Percentiles rank a stretch among this genome's conserved stretches.
These are phyloP conservation scores for Euphorbia celastroides DNA, from an alignment of 441 rosid genomes.

Conservation along the genomic window DNA sequence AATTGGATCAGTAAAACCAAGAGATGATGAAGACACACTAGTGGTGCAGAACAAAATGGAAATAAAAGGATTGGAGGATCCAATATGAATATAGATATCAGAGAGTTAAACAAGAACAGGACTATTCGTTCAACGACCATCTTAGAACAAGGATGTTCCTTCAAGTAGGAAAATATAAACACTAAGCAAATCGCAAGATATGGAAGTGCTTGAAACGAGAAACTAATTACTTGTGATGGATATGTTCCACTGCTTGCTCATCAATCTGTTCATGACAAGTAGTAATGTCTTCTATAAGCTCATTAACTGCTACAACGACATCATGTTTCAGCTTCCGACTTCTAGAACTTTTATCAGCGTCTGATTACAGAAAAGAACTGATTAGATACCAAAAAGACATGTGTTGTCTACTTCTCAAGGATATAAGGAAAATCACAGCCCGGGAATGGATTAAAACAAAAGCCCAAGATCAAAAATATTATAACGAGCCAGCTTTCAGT, in stretches of 20 bases:
- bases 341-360: slow-evolving; percentile 86
- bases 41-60: neutral
- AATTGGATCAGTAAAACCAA: slow-evolving; percentile 16
- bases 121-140: neutral
- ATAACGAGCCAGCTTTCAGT: slow-evolving; percentile 5
- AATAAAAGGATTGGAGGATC: neutral
- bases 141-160: neutral
- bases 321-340: slow-evolving; percentile 91
- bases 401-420: neutral
- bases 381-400: slow-evolving; percentile 12
- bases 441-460: neutral
- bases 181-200: neutral
- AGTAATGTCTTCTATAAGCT: slow-evolving; percentile 77
- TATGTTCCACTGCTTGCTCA: slow-evolving; percentile 99
- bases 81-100: neutral
- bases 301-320: slow-evolving; percentile 94
- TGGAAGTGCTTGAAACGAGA: slow-evolving; percentile 7
- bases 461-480: neutral
- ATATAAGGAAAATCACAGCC: neutral
- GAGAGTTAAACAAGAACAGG: slow-evolving; percentile 1
- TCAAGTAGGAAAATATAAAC: neutral
- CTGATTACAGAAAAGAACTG: slow-evolving; percentile 37
- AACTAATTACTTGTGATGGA: slow-evolving; percentile 84
- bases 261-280: slow-evolving; percentile 96
- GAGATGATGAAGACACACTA: neutral